phyloP scores from a whole-genome alignment of 345 rosid species.

The Luvunga scandens region DNA sequence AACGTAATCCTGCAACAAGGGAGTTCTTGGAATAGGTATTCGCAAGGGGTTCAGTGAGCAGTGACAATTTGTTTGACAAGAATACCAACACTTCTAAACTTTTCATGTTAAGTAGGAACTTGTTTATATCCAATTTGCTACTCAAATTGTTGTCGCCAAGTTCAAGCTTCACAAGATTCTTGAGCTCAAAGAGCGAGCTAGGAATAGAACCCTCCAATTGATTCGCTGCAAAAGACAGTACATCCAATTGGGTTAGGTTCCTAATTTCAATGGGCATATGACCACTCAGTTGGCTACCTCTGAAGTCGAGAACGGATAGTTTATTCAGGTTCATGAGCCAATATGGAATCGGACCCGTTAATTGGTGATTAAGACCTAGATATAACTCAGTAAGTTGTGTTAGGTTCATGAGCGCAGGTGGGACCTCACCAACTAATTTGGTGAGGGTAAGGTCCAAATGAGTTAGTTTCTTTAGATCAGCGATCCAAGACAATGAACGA shows the following conservation, averaged over 20 bases:
- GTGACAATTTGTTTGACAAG: slow-evolving; percentile 11
- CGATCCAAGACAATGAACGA: neutral
- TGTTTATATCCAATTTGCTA: slow-evolving; percentile 12
- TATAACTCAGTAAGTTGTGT: neutral
- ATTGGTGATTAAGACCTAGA: neutral
- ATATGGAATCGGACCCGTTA: slow-evolving; percentile 19
- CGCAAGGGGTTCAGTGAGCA: neutral
- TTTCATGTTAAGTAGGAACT: neutral
- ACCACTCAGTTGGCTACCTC: neutral
- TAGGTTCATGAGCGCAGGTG: slow-evolving; percentile 1
- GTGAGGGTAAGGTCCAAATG: accelerated
- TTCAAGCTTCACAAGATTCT: neutral
- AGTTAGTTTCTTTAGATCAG: neutral
- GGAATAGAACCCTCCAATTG: slow-evolving; percentile 21
- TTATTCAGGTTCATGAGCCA: neutral
- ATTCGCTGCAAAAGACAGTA: neutral
- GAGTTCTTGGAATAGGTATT: neutral
- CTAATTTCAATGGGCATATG: neutral
- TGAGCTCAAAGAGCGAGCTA: neutral
- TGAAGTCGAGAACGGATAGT: neutral
- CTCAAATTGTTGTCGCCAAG: neutral
- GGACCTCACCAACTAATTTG: slow-evolving; percentile 1
- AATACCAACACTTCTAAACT: neutral
- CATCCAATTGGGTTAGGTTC: neutral
- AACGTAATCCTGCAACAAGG: neutral